Conservation (phyloP, 768 basidiomycete species). For the Tulasnella sp. region DNA sequence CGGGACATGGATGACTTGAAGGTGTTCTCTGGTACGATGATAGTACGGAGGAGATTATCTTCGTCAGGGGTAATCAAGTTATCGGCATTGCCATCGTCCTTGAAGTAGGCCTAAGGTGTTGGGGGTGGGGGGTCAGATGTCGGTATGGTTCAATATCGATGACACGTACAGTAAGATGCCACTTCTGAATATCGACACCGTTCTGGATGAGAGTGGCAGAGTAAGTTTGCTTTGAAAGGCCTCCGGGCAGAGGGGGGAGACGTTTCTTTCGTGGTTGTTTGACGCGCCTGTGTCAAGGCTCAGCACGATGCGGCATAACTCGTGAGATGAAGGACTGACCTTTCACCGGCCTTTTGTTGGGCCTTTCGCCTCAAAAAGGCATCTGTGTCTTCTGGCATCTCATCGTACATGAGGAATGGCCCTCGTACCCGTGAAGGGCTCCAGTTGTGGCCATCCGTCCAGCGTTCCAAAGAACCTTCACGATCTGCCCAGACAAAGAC, state of each 20-base stretch:
- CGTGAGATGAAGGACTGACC: constrained; percentile 2
- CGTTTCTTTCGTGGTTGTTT: constrained; percentile 27
- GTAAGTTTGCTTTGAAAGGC: constrained; percentile 26
- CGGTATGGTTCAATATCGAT: too few species aligned
- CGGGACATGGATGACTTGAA: constrained; percentile 24
- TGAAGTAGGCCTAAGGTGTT: constrained; percentile 22
- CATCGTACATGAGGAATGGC: constrained; percentile 26
- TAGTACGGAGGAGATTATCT: constrained; percentile 12
- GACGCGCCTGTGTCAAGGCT: constrained; percentile 6
- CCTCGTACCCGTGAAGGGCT: constrained; percentile 19
- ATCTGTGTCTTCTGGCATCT: constrained; percentile 25
- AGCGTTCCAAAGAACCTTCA: constrained; percentile 23
- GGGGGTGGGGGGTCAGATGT: background rate
- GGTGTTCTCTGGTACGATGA: constrained; percentile 21
- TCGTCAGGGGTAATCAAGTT: constrained; percentile 14
- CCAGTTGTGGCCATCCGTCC: constrained; percentile 25
- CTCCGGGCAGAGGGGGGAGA: constrained; percentile 25
- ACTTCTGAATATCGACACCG: constrained; percentile 23
- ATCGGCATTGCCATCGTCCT: constrained; percentile 16
- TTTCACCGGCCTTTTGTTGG: constrained; percentile 20
- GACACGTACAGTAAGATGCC: constrained; percentile 23
- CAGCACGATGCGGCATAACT: background rate
- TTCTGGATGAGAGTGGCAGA: constrained; percentile 25
- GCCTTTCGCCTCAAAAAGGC: constrained; percentile 18
- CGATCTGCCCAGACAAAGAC: constrained; percentile 26